These are phyloP conservation scores for Vigna angularis DNA, from an alignment of 306 rosid genomes.

Conservation along the genomic window DNA sequence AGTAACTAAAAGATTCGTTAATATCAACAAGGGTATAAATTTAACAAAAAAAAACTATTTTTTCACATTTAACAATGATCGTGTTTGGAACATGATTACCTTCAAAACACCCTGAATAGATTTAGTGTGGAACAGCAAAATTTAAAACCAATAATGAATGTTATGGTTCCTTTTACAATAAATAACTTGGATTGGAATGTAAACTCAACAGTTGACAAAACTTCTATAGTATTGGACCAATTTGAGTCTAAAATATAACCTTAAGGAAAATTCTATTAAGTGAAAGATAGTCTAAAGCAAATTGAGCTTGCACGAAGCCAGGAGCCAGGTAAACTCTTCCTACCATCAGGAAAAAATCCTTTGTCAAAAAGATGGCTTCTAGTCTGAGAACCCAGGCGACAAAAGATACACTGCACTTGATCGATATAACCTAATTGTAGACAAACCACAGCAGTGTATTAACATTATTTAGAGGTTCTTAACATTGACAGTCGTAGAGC, in stretches of 20 bases:
- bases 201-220: no score
- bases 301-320: not conserved
- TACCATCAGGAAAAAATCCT: not conserved
- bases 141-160: no score
- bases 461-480: no score
- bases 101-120: no score
- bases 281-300: not conserved
- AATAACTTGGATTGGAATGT: no score
- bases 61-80: no score
- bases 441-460: not conserved
- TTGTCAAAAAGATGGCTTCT: not conserved
- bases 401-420: not conserved
- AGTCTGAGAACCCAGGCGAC: not conserved
- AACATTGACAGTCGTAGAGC: constrained; percentile 33
- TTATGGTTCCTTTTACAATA: no score
- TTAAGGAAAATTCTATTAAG: not conserved
- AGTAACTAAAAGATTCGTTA: no score
- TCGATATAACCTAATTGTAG: not conserved
- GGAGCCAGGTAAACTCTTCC: not conserved
- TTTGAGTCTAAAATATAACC: not conserved
- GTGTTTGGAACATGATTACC: no score
- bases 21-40: no score
- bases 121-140: no score
- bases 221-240: not conserved
- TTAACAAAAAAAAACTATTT: no score